Evolutionary conservation across 2,329 filamentous ascomycete species (phyloP).

Genomic region (Arachnomyces sp.): DNA sequence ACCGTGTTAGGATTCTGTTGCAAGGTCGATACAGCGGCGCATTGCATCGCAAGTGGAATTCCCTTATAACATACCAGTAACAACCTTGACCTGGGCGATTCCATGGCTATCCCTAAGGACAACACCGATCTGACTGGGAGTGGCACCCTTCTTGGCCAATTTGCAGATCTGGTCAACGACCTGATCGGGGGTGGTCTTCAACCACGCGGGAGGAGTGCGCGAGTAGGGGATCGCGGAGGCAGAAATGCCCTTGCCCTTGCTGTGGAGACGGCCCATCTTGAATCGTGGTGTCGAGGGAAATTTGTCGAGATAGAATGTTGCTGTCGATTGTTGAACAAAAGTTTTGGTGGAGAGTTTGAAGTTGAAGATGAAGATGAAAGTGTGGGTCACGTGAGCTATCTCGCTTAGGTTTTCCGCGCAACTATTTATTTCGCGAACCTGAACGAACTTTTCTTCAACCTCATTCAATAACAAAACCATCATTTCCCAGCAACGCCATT

Average conservation of each 20-base stretch:
- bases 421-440: too few relatives aligned
- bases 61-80: constrained; percentile 63
- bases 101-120: constrained; percentile 97
- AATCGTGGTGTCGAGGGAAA: background rate
- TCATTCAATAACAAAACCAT: too few relatives aligned
- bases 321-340: background rate
- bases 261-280: constrained; percentile 92
- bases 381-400: too few relatives aligned
- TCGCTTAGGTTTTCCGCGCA: too few relatives aligned
- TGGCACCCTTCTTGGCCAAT: constrained; percentile 97
- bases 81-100: constrained; percentile 93
- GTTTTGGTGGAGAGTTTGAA: background rate
- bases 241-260: constrained; percentile 98
- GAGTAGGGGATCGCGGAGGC: constrained; percentile 95
- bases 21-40: background rate
- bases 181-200: constrained; percentile 98
- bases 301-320: background rate
- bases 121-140: constrained; percentile 98
- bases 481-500: too few relatives aligned
- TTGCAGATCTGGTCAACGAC: constrained; percentile 99
- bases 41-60: constrained; percentile 2
- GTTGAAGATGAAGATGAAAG: background rate
- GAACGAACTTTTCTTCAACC: too few relatives aligned
- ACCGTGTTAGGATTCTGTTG: constrained; percentile 31
- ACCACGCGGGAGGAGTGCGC: constrained; percentile 82